Base-by-base conservation (phyloP, 768 basidiomycete species). In the Psilocybe subaeruginosa region DNA sequence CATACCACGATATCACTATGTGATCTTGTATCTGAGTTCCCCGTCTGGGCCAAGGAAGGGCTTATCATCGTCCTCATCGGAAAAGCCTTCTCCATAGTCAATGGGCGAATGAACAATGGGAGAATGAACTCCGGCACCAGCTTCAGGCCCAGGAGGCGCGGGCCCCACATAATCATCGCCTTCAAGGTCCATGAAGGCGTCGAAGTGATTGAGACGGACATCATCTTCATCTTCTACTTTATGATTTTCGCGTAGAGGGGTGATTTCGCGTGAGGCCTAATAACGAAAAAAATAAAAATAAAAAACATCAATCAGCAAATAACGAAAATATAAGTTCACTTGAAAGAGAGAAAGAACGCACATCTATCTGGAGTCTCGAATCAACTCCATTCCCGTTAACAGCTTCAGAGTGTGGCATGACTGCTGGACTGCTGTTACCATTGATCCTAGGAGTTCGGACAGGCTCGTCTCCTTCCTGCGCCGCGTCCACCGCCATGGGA, bases 81-180 rank as follows among this genome's bases (percentile, higher is more conserved):
- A 12, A 12, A 12, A 43, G 11, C 41, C 55, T 4, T 58, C 56
- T 11, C 39, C 56, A 17, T 35, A 16, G 8, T 61, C 60, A 14
- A 43, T 56, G 1, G 60, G 60, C 4, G 60, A 61, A 37, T 61
- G 60, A 16, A 58, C 56, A 14, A 43, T 56, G 1, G 60, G 60
- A 3, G 60, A 61, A 37, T 61, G 60, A 16, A 58, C 56, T 7
- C 61, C 51, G n/a, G 23, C 55, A 9, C 56, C 61, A 47, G 52
- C 61, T 9, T 53, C 49, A 11, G 58, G 23, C 3, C 58, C 50
- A 39, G 49, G 58, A 41, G 49, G 29, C 29, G 49, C 49, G 17
- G 49, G 58, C 6, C 58, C 29, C 23, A 37, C 41, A 33, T 59
- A 14, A 4, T 52, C 41, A 19, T 41, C 33, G 19, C 16, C 35